These are phyloP conservation scores for Yamadazyma sp. DNA, from an alignment of 805 yeast genomes.

Conservation along the genomic window DNA sequence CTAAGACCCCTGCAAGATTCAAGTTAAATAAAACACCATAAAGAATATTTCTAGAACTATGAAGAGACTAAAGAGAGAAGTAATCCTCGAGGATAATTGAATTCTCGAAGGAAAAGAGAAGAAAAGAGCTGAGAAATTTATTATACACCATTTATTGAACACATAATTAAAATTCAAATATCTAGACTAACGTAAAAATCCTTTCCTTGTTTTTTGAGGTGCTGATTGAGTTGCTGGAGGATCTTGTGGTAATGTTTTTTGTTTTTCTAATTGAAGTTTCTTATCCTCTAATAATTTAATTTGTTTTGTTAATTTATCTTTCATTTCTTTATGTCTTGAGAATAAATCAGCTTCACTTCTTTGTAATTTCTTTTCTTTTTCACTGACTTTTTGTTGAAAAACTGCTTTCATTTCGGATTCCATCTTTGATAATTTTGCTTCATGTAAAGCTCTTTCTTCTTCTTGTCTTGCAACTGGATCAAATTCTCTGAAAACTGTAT, in stretches of 20 bases:
- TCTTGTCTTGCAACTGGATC: slow-evolving; percentile 91
- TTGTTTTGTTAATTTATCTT: slow-evolving; percentile 87
- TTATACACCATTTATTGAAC: background rate
- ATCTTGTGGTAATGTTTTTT: slow-evolving; percentile 49
- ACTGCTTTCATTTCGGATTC: slow-evolving; percentile 96
- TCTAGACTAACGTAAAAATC: slow-evolving; percentile 61
- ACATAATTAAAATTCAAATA: no score
- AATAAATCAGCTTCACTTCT: slow-evolving; percentile 95
- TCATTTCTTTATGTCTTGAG: slow-evolving; percentile 94
- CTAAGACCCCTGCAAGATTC: no score
- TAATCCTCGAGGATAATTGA: no score
- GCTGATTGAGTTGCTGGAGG: slow-evolving; percentile 43
- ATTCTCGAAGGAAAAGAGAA: no score
- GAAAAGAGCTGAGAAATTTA: no score
- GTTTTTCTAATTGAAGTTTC: slow-evolving; percentile 71
- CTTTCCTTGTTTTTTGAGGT: slow-evolving; percentile 66
- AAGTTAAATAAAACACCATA: no score
- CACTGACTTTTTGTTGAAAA: slow-evolving; percentile 93
- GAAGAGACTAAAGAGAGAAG: no score
- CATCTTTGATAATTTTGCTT: slow-evolving; percentile 88
- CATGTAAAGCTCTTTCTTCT: slow-evolving; percentile 91
- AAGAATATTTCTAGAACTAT: no score
- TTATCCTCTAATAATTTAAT: slow-evolving; percentile 88
- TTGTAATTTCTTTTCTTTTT: slow-evolving; percentile 95
- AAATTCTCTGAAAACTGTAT: slow-evolving; percentile 87